phyloP scores from a whole-genome alignment of 306 rosid genomes.

The Astragalus glycyphyllos region DNA sequence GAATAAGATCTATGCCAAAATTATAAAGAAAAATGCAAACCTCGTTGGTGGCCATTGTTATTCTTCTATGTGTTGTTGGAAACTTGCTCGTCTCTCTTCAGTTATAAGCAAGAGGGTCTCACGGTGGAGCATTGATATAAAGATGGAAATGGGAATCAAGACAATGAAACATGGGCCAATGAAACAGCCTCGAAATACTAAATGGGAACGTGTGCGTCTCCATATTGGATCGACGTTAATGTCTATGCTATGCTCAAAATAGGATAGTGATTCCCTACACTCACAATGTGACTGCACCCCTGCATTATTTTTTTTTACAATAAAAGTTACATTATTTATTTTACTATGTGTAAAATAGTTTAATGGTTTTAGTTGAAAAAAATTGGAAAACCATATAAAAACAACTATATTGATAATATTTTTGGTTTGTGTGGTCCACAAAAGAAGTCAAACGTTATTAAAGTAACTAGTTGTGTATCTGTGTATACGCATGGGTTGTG shows the following conservation, averaged over 20 bases:
- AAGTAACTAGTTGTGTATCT: too few relatives aligned
- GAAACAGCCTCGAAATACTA: background rate
- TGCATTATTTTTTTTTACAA: too few relatives aligned
- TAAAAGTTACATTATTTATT: too few relatives aligned
- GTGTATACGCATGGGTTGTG: too few relatives aligned
- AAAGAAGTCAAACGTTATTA: too few relatives aligned
- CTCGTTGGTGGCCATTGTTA: conserved; percentile 44
- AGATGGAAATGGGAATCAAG: background rate
- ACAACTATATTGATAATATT: too few relatives aligned
- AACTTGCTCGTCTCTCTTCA: conserved; percentile 2
- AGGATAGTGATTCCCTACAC: too few relatives aligned
- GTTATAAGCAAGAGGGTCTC: background rate
- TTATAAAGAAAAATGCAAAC: background rate
- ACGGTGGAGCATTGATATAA: background rate
- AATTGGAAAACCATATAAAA: too few relatives aligned
- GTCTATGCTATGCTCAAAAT: background rate
- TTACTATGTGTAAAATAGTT: too few relatives aligned
- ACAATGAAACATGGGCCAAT: background rate
- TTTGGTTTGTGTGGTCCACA: too few relatives aligned
- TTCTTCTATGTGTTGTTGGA: background rate
- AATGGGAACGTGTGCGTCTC: background rate
- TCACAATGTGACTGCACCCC: too few relatives aligned
- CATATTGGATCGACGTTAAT: background rate
- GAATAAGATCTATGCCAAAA: background rate
- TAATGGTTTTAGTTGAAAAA: too few relatives aligned